Conservation (phyloP, 345 rosid genomes). For the Euphorbia peplus region DNA sequence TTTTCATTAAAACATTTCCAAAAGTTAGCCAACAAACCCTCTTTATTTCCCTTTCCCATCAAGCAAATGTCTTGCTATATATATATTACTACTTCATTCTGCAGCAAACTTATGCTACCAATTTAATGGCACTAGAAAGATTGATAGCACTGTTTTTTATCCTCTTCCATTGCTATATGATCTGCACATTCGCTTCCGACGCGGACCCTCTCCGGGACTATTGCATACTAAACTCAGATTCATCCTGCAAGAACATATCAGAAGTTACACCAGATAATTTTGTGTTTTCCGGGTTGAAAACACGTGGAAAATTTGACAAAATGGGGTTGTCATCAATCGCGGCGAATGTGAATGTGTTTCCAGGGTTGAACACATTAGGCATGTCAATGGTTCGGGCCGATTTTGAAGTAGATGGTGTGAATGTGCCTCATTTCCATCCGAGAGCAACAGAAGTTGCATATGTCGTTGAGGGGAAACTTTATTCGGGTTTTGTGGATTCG, state of each 20-base stretch:
- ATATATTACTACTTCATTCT: no score
- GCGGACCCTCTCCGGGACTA: constrained; percentile 80
- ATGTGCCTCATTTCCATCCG: constrained; percentile 80
- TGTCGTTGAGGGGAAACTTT: constrained; percentile 55
- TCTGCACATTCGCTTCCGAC: constrained; percentile 49
- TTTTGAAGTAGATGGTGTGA: constrained; percentile 56
- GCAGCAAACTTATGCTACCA: background rate
- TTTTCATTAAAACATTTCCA: constrained; percentile 1
- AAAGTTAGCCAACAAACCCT: constrained; percentile 24
- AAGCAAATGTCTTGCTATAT: constrained; percentile 26
- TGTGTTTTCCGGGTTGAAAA: constrained; percentile 57
- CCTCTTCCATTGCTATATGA: constrained; percentile 25
- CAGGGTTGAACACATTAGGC: constrained; percentile 70
- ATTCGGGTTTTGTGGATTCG: constrained; percentile 76
- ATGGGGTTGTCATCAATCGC: constrained; percentile 58
- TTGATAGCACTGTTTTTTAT: constrained; percentile 16
- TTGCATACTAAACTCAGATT: constrained; percentile 43
- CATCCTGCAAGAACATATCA: constrained; percentile 65
- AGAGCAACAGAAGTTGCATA: constrained; percentile 69
- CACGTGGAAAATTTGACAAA: constrained; percentile 44
- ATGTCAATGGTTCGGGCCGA: constrained; percentile 74
- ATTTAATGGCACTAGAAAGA: constrained; percentile 22
- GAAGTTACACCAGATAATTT: constrained; percentile 58
- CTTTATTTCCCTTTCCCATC: constrained; percentile 22
- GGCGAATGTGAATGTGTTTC: constrained; percentile 56